Base-by-base conservation (phyloP, 257 asterid genomes). In the Lycium ferocissimum region DNA sequence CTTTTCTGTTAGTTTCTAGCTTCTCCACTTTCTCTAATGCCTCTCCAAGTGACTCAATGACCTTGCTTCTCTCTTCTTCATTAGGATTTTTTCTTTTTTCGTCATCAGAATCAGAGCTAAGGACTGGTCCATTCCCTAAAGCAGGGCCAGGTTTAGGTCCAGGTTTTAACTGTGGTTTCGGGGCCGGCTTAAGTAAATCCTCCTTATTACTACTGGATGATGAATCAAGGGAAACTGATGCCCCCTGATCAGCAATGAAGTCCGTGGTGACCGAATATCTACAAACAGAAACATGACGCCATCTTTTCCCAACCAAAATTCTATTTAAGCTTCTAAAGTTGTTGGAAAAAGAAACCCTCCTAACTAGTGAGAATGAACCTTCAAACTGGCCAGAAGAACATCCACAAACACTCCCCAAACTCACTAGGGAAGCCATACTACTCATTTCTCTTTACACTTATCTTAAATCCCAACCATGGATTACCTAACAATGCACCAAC, bases 1-100 rank as follows among this genome's bases (percentile, higher is more conserved):
- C 83, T 85, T 91, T 91, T 89, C 92, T 93, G 86, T 66, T 88
- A 18, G 90, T 92, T 88, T 92, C 98, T 79, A 97, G 89, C 93
- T 90, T 92, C 92, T 94, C 98, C 4, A 92, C 98, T 91, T 93
- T 97, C 91, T 95, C 98, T 85, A 97, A 85, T 79, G 91, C 99
- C 90, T 94, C 98, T 4, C 97, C 99, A 78, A 93, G 91, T 1
- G 98, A 95, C 83, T 93, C 99, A 63, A 93, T 92, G 82, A 92
- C 92, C 87, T 89, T 93, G 75, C 86, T 93, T 80, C 92, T 91
- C 85, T 92, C 95, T 58, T 92, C 97, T 80, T 84, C 92, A 35
- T 72, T 61, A 71, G 79, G 90, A 61, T 85, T 40, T 3, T 40
- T 89, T 58, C 63, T 35, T 85, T 82, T 90, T 80, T 71, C 95